Base-by-base conservation (phyloP, 805 yeast species). In the Myxozyma melibiosi region DNA sequence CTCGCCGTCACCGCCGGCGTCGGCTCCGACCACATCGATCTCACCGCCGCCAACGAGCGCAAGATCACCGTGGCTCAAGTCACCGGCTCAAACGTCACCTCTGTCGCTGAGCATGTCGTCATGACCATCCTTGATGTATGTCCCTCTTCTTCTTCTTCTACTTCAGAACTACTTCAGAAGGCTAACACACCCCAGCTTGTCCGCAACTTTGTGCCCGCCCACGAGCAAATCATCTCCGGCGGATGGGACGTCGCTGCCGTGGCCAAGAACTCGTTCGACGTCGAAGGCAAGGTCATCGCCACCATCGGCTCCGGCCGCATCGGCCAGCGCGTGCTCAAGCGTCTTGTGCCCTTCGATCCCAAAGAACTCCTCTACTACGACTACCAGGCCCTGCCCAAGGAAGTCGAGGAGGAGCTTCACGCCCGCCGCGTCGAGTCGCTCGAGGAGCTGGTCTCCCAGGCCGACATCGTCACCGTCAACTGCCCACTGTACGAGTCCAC, bases 261-360 rank as follows among this genome's bases (percentile, higher is more conserved):
- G 49, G 88, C 91, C 57, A 84, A 85, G 73, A 84, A 84, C 67
- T 82, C 85, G 35, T 87, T 80, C 65, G 94, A 87, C 67, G 70
- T 87, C 58, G 94, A 87, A 70, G 87, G 81, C 58, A 87, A 87
- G 74, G 85, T 83, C 30, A 76, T 87, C 57, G 85, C 87, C n/a
- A 86, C 91, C 39, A 86, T 87, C 60, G 94, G 91, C 57, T 86
- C 86, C 28, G 94, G 92, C 51, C 80, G 92, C 71, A 88, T 87
- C 66, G 94, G 94, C 27, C 84, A 81, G 76, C 79, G 89, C 58
- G 86, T 87, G 24, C 76, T 87, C 68, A 86, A 85, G 73, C 80
- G 92, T 69, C 72, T 86, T 66, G 76, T 79, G 57, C 84, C 92
- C 1, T 87, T 87, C 76, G 83, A 84, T 68, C 88, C 90, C 56